Base-by-base conservation (phyloP, 108 stramenopile genomes). In the Nitzschia sp. region DNA sequence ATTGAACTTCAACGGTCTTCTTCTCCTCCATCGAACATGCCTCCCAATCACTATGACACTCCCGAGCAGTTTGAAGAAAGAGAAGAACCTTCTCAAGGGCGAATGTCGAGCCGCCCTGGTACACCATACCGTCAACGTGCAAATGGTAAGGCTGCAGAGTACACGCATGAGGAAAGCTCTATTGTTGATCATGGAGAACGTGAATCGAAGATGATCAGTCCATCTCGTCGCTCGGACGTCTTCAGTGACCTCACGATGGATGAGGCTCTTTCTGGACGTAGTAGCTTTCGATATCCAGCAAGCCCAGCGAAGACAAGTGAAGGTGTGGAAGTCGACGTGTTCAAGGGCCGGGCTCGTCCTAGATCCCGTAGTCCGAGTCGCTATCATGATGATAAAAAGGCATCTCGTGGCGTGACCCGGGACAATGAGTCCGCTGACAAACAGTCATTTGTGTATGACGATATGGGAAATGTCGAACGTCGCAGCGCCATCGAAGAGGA, bases 201-300 rank as follows among this genome's bases (percentile, higher is more conserved):
- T 30, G 47, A 29, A 3, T 29, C 47, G 13, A 35, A n/a, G 1
- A n/a, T 9, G 13, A 25, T 35, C 29, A 52, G 63, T 31, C 63
- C 63, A 21, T 35, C 29, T 6, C 63, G 63, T 31, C 63, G 63
- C 29, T 64, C 63, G 22, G 63, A 64, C 19, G 48, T 64, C 11
- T 64, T 31, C 31, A 64, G 63, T 32, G 63, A 64, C 32, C 31
- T 64, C 5, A 64, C 63, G 1, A 64, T 64, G 63, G 63, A 64
- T 21, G 63, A 64, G 15, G 63, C 60, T n/a, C 19, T 61, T 44
- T 15, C 21, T 15, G 60, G 60, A 27, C 41, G 60, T 26, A 19
- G 11, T 41, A 17, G 56, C 8, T 19, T 15, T 23, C 33, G 13
- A 15, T 1, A 34, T 1, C 33, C 15, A 36, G 19, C 60, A 25